Conservation (phyloP, 805 yeast species). For the Myxozyma kluyveri region DNA sequence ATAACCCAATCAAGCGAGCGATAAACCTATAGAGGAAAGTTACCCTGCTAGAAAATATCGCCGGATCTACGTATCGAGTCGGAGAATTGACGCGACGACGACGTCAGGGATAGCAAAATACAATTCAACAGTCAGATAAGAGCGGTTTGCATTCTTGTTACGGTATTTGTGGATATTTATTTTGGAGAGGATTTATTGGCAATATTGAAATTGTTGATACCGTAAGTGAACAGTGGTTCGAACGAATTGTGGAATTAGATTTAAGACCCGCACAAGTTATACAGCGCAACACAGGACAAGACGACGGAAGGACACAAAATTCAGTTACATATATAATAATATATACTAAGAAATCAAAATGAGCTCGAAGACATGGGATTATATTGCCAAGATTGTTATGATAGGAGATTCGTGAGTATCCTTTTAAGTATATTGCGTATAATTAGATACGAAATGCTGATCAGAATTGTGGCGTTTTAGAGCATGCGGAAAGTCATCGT, state of each 20-base stretch:
- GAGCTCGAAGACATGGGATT: conserved; percentile 36
- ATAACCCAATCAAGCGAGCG: background rate
- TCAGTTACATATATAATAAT: background rate
- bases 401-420: conserved; percentile 40
- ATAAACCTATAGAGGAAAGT: too few species aligned
- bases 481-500: conserved; percentile 41
- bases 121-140: background rate
- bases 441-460: too few species aligned
- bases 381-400: conserved; percentile 40
- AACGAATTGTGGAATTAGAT: background rate
- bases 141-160: too few species aligned
- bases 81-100: background rate
- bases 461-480: conserved; percentile 23
- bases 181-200: background rate
- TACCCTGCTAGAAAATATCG: background rate
- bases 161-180: too few species aligned
- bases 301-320: background rate
- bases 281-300: background rate
- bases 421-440: background rate
- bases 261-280: background rate
- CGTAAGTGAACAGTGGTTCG: background rate
- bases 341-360: background rate
- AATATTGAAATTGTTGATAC: too few species aligned
- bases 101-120: background rate
- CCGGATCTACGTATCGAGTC: too few species aligned